Evolutionary conservation across 768 basidiomycete genomes (phyloP).

Genomic region (Xanthoconium stramineum): DNA sequence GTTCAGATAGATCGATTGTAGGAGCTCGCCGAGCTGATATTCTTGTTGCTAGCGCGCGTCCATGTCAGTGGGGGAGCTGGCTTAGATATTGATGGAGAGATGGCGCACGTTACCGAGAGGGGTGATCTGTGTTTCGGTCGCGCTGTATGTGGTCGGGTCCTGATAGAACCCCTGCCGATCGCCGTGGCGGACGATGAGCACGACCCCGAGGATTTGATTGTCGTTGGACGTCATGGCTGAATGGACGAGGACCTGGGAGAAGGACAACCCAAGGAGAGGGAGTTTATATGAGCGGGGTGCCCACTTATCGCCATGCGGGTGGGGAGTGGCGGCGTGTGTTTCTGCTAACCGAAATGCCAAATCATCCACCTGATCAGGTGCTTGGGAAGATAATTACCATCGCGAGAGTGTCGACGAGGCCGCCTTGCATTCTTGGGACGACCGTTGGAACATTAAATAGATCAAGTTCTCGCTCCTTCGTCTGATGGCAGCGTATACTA

Average conservation of each 20-base stretch:
- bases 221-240: constrained; percentile 15
- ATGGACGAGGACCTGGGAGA: not conserved
- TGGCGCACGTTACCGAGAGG: constrained; percentile 61
- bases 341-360: not conserved
- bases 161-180: constrained; percentile 69
- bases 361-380: no score
- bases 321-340: not conserved
- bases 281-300: not conserved
- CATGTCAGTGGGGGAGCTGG: not conserved
- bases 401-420: no score
- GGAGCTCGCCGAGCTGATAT: constrained; percentile 49
- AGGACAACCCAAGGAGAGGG: not conserved
- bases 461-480: no score
- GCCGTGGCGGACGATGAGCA: constrained; percentile 57
- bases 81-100: not conserved
- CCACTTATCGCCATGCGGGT: not conserved
- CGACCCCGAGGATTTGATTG: constrained; percentile 47
- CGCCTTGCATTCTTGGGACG: no score
- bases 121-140: constrained; percentile 57
- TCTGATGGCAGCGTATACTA: no score
- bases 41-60: constrained; percentile 46
- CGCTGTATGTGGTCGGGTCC: constrained; percentile 52
- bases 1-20: constrained; percentile 55
- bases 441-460: no score
- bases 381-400: no score